A percentile compares a stretch with the other conserved stretches of the same genome.
Evolutionary conservation across 768 basidiomycete genomes (phyloP).

Genomic region (Termitomyces sp.): DNA sequence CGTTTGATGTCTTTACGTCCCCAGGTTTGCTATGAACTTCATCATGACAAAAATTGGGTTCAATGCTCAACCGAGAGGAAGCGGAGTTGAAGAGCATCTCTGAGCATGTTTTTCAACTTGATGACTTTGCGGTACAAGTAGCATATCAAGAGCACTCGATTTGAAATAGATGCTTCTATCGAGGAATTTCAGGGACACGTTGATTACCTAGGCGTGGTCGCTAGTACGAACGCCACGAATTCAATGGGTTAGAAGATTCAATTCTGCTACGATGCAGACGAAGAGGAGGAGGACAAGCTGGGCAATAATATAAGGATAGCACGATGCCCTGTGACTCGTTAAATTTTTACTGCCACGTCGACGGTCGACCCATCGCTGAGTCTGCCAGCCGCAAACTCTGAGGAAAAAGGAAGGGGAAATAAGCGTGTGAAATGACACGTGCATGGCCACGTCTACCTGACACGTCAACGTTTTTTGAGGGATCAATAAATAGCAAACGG

Average conservation of each 20-base stretch:
- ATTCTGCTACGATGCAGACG: background rate
- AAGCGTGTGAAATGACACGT: slow-evolving; percentile 18
- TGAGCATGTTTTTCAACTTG: background rate
- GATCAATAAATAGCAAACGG: slow-evolving; percentile 23
- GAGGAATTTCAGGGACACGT: background rate
- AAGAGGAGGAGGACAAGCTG: too few species aligned
- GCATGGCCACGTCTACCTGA: slow-evolving; percentile 34
- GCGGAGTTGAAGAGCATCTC: too few species aligned
- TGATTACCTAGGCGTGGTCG: background rate
- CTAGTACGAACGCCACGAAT: too few species aligned
- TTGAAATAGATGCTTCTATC: background rate
- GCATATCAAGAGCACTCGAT: too few species aligned
- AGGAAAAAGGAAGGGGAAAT: background rate
- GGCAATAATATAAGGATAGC: too few species aligned
- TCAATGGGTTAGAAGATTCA: background rate
- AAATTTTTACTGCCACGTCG: background rate
- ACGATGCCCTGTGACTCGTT: background rate
- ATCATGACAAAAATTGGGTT: background rate
- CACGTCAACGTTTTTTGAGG: slow-evolving; percentile 26
- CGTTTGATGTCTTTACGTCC: background rate
- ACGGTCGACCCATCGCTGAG: too few species aligned
- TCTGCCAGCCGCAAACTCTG: too few species aligned
- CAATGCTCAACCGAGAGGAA: background rate
- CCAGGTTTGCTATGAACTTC: background rate
- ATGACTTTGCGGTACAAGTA: background rate